Evolutionary conservation across 2,329 filamentous ascomycete species (phyloP), one percentile per base, ranked within the genome.

Genomic region (Fusarium sp.): DNA sequence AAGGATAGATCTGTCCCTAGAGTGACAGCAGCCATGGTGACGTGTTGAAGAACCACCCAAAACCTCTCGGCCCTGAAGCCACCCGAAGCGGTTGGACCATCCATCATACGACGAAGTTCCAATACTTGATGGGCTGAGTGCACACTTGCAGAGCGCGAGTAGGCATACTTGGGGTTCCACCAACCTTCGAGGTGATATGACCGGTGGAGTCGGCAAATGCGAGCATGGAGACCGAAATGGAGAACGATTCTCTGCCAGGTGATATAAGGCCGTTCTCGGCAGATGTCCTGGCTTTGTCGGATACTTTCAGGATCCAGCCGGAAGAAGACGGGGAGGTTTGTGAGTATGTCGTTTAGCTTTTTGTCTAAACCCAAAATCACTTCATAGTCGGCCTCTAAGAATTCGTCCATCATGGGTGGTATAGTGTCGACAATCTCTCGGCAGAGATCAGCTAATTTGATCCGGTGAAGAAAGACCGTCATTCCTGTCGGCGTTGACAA

Each of bases 341-440:
- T 41, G n/a, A 39, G 56, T 13, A 39, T 6, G 18, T 60, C 57
- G 14, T 45, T 39, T 11, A 60, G 57, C 39, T 60, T 60, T 23
- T 34, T 60, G 23, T 60, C 57, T 8, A 60, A n/a, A 14, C 25
- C n/a, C 7, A 60, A 13, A 20, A 60, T 60, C 11, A 60, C 27
- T 30, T 60, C 18, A 25, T 60, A 60, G 57, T 60, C 57, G 25
- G 39, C 25, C n/a, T 60, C 57, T 11, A 27, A n/a, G 18, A 45
- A 41, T 34, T 60, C 57, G 8, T 60, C 34, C 16, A 60, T 34
- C 34, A 60, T 60, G 7, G 57, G 57, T 18, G 57, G 57, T 32
- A 60, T 30, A 18, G 57, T 45, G n/a, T 60, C 57, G 27, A 60
- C 57, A 60, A 60, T 60, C 39, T 60, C 57, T n/a, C 57, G 57